These are phyloP conservation scores for Haplosporangium sp. DNA, from an alignment of 371 early-diverging fungal genomes.

Conservation along the genomic window DNA sequence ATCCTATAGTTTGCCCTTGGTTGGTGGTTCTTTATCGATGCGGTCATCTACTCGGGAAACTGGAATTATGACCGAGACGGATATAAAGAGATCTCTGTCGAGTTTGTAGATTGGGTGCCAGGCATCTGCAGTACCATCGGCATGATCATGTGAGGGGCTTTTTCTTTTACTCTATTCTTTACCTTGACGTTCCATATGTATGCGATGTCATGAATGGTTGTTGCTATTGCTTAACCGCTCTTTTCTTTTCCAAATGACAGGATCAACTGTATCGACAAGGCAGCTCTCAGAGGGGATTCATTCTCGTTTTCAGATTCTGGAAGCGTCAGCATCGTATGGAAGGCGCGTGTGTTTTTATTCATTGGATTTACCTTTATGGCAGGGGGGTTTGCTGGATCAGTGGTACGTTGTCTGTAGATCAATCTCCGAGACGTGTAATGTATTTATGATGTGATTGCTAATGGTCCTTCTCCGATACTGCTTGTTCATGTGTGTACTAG, in stretches of 20 bases:
- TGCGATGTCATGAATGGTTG: not conserved
- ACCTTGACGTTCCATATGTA: not conserved
- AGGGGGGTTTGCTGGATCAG: conserved; percentile 78
- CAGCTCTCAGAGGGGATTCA: conserved; percentile 33
- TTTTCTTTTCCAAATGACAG: conserved; percentile 23
- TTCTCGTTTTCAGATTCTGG: conserved; percentile 39
- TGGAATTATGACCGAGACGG: conserved; percentile 48
- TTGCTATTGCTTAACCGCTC: not conserved
- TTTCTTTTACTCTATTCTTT: too few relatives aligned
- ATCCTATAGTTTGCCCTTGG: conserved; percentile 78
- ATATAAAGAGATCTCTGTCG: conserved; percentile 56
- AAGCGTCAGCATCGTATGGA: conserved; percentile 59
- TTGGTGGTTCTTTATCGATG: conserved; percentile 88
- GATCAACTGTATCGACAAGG: conserved; percentile 64
- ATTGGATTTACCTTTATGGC: conserved; percentile 80
- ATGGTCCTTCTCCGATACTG: not conserved
- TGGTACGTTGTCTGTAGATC: conserved; percentile 58
- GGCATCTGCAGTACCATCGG: conserved; percentile 80
- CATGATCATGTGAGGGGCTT: conserved; percentile 73
- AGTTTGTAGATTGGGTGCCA: conserved; percentile 83
- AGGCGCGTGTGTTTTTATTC: conserved; percentile 76
- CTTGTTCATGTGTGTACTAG: conserved; percentile 44
- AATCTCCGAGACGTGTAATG: not conserved
- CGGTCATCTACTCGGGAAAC: conserved; percentile 59
- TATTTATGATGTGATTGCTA: not conserved